Percentiles rank a stretch among this genome's conserved stretches.
Evolutionary conservation across 192 early-diverging fungal genomes (phyloP).

Genomic region (Coemansia sp.): DNA sequence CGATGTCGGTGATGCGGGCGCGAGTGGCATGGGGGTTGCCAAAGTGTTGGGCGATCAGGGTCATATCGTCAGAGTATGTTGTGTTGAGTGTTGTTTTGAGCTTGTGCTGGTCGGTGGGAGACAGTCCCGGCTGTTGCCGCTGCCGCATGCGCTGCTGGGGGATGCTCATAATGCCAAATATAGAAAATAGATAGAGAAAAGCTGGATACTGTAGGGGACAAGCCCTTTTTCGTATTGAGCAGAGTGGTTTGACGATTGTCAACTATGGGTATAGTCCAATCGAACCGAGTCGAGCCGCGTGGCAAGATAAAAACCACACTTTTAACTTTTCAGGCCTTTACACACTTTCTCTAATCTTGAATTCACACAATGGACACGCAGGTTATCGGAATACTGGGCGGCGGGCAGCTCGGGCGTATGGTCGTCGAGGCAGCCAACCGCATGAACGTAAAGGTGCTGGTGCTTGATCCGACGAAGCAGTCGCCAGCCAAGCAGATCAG

Average conservation of each 20-base stretch:
- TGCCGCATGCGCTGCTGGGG: conserved; percentile 4
- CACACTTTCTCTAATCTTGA: neutral
- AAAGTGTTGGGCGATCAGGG: conserved; percentile 33
- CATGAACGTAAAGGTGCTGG: conserved; percentile 78
- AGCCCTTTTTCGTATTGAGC: no score
- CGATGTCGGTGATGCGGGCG: conserved; percentile 25
- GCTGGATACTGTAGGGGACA: no score
- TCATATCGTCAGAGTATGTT: conserved; percentile 20
- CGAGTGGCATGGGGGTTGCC: conserved; percentile 17
- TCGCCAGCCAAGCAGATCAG: conserved; percentile 87
- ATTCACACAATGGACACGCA: conserved; percentile 36
- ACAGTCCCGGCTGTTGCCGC: conserved; percentile 3
- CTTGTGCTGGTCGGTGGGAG: conserved; percentile 11
- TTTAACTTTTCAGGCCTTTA: neutral
- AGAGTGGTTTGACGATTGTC: no score
- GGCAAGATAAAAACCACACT: no score
- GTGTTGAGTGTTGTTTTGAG: conserved; percentile 23
- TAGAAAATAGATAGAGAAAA: no score
- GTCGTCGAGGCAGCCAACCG: conserved; percentile 92
- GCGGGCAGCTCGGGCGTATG: conserved; percentile 99
- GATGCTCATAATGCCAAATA: no score
- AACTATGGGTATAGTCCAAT: no score
- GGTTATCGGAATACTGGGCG: conserved; percentile 63
- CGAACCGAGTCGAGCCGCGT: no score
- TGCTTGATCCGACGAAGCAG: conserved; percentile 77